These are phyloP conservation scores for Apophysomyces elegans DNA, from an alignment of 371 early-diverging fungal species.

Conservation along the genomic window DNA sequence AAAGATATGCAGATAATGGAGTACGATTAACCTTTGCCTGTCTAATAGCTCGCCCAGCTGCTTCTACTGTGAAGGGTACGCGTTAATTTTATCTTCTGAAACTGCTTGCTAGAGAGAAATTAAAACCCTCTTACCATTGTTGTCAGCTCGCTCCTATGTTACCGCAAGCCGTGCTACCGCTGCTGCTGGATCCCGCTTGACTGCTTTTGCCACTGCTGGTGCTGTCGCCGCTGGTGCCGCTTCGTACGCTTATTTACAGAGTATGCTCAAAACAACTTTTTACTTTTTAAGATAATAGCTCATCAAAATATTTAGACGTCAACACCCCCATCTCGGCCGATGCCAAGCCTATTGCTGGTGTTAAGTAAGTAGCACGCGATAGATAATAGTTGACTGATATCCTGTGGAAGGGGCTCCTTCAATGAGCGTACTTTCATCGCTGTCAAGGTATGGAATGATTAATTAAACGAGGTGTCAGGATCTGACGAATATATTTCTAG, in stretches of 20 bases:
- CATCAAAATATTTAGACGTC: slow-evolving; percentile 19
- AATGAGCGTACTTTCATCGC: slow-evolving; percentile 86
- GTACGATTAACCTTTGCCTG: slow-evolving; percentile 5
- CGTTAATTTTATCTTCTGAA: background rate
- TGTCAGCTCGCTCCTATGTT: slow-evolving; percentile 50
- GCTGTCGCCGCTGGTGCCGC: slow-evolving; percentile 55
- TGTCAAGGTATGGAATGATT: slow-evolving; percentile 53
- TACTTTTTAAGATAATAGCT: background rate
- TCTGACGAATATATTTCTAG: slow-evolving; percentile 12
- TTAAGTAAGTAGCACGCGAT: slow-evolving; percentile 45
- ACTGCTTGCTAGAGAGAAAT: background rate
- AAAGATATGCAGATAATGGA: background rate
- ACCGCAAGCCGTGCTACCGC: slow-evolving; percentile 52
- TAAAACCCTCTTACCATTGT: background rate
- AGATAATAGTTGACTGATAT: background rate
- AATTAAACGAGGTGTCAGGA: background rate
- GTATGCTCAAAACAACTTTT: slow-evolving; percentile 23
- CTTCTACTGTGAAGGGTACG: slow-evolving; percentile 44
- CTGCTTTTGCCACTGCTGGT: slow-evolving; percentile 51
- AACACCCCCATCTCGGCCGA: slow-evolving; percentile 51
- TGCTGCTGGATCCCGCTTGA: slow-evolving; percentile 37
- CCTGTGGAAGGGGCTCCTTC: slow-evolving; percentile 49
- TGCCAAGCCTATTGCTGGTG: slow-evolving; percentile 65
- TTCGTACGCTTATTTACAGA: slow-evolving; percentile 52
- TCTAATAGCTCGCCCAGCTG: slow-evolving; percentile 34